Base-by-base conservation (phyloP, 805 yeast species). In the Kazachstania taianensis region DNA sequence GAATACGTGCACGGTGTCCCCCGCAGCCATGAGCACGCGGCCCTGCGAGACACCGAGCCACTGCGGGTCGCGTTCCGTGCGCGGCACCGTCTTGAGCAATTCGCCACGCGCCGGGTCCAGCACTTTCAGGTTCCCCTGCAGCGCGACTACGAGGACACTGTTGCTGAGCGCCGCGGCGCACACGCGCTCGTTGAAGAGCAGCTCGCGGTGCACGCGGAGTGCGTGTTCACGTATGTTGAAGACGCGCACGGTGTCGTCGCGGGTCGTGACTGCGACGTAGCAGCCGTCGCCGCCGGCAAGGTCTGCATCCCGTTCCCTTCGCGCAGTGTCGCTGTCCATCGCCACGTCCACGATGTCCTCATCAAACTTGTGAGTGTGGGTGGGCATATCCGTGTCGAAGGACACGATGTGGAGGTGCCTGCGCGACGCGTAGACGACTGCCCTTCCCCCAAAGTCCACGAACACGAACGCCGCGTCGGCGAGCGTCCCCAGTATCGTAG, bases 251-350 rank as follows among this genome's bases (percentile, higher is more conserved):
- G 46, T 34, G 28, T 51, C 52, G 29, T 43, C 41, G 20, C 36
- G 37, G 1, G 57, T 51, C 32, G 49, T 28, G 1, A 57, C 30
- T 5, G 58, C 52, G 3, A 57, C 28, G 31, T 43, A 53, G 37
- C 63, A 59, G 20, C 62, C 62, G 41, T 55, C 62, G 6, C 48
- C 50, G 8, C 63, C 63, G 2, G 60, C 53, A 10, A 53, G 35
- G 14, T 37, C 37, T 5, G 41, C 18, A 39, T 53, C 42, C 36
- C 49, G 60, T 18, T 48, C 45, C 27, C 42, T 48, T 30, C 42
- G 36, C 10, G 58, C 32, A 8, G 62, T 56, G 3, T 41, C 38
- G 17, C 50, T 52, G 39, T 59, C 63, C 7, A 57, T 33, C 28
- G 46, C 48, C 4, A 42, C 42, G 30, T 38, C 41, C 4, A 57